Base-by-base conservation (phyloP, 2,329 filamentous ascomycete species). In the Penicillium psychrosexuale region DNA sequence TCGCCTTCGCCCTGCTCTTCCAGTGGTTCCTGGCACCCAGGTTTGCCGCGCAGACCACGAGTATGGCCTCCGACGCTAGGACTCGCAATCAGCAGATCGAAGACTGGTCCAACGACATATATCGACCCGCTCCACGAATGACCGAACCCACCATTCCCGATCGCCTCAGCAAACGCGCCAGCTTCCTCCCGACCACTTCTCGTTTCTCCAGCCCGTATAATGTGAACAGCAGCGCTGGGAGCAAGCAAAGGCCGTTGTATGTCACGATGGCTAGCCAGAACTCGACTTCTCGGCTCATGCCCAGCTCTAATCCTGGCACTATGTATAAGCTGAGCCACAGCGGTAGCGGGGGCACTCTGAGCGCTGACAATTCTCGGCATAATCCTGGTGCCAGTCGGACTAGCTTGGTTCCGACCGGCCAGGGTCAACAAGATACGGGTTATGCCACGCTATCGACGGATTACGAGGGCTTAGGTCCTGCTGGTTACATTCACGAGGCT, bases 91-190 rank as follows among this genome's bases (percentile, higher is more conserved):
- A 88, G 64, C 91, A 97, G 76, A 99, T 99, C 61, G 94, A 99
- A 73, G 93, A 97, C 66, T 99, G 94, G 94, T 88, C 88, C 13
- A 90, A 97, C 61, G 94, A 99, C 69, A 99, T 99, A 66, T 97
- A 99, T 74, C 89, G 91, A 40, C 89, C 93, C 3, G 91, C 91
- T 24, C 86, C 88, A 51, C 89, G 91, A 62, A 80, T 97, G 60
- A 83, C 87, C 3, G 94, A 96, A 65, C 78, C 88, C 39, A 83
- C 84, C 55, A 88, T 84, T 67, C 79, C 82, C 13, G 91, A 93
- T 60, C 83, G 89, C 49, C 81, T 78, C 52, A 91, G 82, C 82
- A 96, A 93, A 78, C 88, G 93, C 62, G 83, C 81, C 59, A 96
- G 90, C 31, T 95, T 99, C 76, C 78, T 99, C 57, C 94, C 94